Base-by-base conservation (phyloP, 345 rosid genomes). In the Alliaria petiolata region DNA sequence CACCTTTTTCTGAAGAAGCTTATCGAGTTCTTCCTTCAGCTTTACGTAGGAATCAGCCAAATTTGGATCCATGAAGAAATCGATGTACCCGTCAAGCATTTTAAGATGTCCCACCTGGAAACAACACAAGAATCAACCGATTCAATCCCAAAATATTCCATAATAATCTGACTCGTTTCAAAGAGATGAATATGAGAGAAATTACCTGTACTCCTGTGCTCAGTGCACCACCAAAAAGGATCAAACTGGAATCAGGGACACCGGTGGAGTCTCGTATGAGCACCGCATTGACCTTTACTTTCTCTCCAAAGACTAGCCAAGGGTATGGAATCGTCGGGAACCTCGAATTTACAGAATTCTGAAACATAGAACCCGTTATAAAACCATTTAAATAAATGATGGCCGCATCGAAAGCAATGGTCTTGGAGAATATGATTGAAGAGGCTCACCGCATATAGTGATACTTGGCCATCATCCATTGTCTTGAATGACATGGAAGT, bases 211-310 rank as follows among this genome's bases (percentile, higher is more conserved):
- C 81, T 31, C 98, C 97, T 35, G 71, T 39, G 81, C 69, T 79
- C 66, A 95, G 73, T 52, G 87, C 81, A 60, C 99, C 99, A 7
- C 98, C 99, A 56, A 91, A 88, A 75, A 95, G 89, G 56, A 92
- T 79, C 80, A 95, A 71, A 69, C 91, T 83, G 5, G 99, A 95
- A 82, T 95, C 99, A 44, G 98, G 89, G 68, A 95, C 85, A 47
- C 98, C 99, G 35, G 98, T 95, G n/a, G 97, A 95, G 76, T 95
- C 98, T 10, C 98, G 89, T 53, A 95, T 75, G 82, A 95, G 87
- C 69, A 95, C 98, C 0, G 97, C 76, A 79, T 91, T 91, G 66
- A 95, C 97, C 77, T 88, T 95, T 28, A 95, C 85, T 83, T 95
- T 95, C 75, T 91, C 99, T 46, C 96, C 97, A 85, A 95, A 95